Conservation (phyloP, 345 rosid genomes). For the Euphorbia pulcherrima region DNA sequence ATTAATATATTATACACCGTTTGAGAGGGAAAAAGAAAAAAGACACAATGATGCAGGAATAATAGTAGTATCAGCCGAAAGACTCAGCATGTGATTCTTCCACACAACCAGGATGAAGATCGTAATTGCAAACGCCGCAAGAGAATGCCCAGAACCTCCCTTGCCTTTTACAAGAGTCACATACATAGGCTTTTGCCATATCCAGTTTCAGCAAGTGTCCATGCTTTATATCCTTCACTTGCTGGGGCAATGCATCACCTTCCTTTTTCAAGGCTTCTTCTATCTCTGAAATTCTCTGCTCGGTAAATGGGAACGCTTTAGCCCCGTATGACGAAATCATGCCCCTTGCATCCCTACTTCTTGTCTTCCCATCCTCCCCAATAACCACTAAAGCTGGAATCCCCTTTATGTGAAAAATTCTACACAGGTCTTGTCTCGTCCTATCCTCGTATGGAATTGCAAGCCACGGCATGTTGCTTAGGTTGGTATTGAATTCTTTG, state of each 20-base stretch:
- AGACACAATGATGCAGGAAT: neutral
- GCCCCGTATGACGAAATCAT: slow-evolving; percentile 60
- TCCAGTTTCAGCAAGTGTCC: slow-evolving; percentile 62
- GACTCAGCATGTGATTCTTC: slow-evolving; percentile 25
- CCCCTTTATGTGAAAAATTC: slow-evolving; percentile 62
- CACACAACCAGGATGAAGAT: slow-evolving; percentile 71
- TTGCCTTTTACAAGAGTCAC: slow-evolving; percentile 53
- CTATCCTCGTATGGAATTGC: slow-evolving; percentile 68
- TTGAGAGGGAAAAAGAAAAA: neutral
- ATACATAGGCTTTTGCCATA: slow-evolving; percentile 71
- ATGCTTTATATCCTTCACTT: slow-evolving; percentile 55
- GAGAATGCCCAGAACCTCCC: slow-evolving; percentile 83
- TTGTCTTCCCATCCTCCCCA: slow-evolving; percentile 63
- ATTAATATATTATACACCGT: neutral
- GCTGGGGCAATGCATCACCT: slow-evolving; percentile 56
- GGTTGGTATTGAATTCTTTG: slow-evolving; percentile 48
- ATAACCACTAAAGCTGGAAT: slow-evolving; percentile 63
- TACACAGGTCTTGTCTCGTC: slow-evolving; percentile 55
- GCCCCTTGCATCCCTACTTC: slow-evolving; percentile 49
- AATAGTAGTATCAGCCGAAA: neutral
- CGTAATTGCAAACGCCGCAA: slow-evolving; percentile 64
- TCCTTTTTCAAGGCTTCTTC: slow-evolving; percentile 51
- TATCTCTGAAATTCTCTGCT: slow-evolving; percentile 46
- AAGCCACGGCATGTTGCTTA: slow-evolving; percentile 68
- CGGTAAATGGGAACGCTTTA: slow-evolving; percentile 62